Evolutionary conservation across 768 basidiomycete species (phyloP), one percentile per base, ranked within the genome.

Genomic region (Leucosporidium creatinivorum): DNA sequence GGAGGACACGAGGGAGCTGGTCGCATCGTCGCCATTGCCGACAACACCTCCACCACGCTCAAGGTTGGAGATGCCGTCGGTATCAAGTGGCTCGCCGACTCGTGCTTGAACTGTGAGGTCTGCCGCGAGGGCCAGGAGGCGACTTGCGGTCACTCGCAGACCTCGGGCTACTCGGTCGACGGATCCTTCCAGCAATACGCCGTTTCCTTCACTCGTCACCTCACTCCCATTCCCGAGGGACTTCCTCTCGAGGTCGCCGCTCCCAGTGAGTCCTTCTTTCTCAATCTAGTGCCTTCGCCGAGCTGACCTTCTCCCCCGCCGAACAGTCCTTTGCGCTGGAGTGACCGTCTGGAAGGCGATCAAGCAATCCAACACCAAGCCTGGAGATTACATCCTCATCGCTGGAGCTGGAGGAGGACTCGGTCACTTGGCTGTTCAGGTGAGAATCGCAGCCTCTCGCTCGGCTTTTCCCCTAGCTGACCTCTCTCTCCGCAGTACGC

Each of bases 1-100:
- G 89, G 89, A 21, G 89, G 91, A 0, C 91, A 92, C 75, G 87
- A 91, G 79, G 91, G 90, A 70, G 89, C 89, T 18, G 90, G 91
- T 23, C 80, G 82, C 52, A 36, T 51, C 60, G 60, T 51, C 63
- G 84, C 87, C 21, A 88, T 92, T 57, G 89, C 89, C 30, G 80
- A 82, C 17, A 79, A 86, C 76, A 87, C 88, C 0, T 70, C 77
- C 25, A 85, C 83, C 18, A 83, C 84, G 0, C 83, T 91, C 70
- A 85, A 72, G 54, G 55, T 72, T 8, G 69, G 69, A 30, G 52
- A 62, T 57, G 39, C 60, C 15, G 65, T 72, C 18, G 72, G 66
- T 7, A 62, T 74, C 72, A 74, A 74, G 63, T 73, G 66, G 66
- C 67, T 70, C 56, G 66, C 69, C 55, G 73, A 13, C 23, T 82